These are phyloP conservation scores for Exophiala xenobiotica DNA, from an alignment of 2,329 filamentous ascomycete species.

Conservation along the genomic window DNA sequence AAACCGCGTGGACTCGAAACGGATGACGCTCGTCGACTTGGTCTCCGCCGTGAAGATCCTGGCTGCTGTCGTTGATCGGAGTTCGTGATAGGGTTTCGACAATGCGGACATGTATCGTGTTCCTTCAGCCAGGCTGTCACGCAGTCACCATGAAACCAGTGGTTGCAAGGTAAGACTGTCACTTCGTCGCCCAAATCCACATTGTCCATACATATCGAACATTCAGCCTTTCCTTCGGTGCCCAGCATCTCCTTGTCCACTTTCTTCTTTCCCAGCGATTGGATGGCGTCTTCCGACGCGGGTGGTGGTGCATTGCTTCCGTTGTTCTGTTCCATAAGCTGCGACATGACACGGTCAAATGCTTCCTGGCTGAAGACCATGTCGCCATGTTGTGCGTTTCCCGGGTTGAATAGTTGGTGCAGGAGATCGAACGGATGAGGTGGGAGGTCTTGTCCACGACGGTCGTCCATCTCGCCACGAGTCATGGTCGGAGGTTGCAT, in stretches of 20 bases:
- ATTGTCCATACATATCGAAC: slow-evolving; percentile 91
- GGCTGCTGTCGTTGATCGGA: slow-evolving; percentile 15
- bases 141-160: slow-evolving; percentile 89
- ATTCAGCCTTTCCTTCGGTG: slow-evolving; percentile 69
- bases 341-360: slow-evolving; percentile 81
- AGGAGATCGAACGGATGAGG: slow-evolving; percentile 49
- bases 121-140: slow-evolving; percentile 80
- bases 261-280: slow-evolving; percentile 67
- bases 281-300: slow-evolving; percentile 72
- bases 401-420: slow-evolving; percentile 40
- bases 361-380: slow-evolving; percentile 89
- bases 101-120: slow-evolving; percentile 83
- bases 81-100: slow-evolving; percentile 41
- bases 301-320: slow-evolving; percentile 76
- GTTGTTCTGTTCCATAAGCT: slow-evolving; percentile 78
- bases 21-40: slow-evolving; percentile 20
- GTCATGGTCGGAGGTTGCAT: slow-evolving; percentile 15
- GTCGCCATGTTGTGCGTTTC: slow-evolving; percentile 61
- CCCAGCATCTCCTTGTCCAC: slow-evolving; percentile 70
- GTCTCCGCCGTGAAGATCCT: slow-evolving; percentile 8
- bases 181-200: slow-evolving; percentile 72
- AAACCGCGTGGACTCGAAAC: slow-evolving; percentile 21
- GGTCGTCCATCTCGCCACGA: slow-evolving; percentile 5
- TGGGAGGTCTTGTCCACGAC: slow-evolving; percentile 8
- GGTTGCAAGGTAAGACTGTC: slow-evolving; percentile 76